phyloP scores from a whole-genome alignment of 306 rosid genomes.

The Spatholobus suberectus region DNA sequence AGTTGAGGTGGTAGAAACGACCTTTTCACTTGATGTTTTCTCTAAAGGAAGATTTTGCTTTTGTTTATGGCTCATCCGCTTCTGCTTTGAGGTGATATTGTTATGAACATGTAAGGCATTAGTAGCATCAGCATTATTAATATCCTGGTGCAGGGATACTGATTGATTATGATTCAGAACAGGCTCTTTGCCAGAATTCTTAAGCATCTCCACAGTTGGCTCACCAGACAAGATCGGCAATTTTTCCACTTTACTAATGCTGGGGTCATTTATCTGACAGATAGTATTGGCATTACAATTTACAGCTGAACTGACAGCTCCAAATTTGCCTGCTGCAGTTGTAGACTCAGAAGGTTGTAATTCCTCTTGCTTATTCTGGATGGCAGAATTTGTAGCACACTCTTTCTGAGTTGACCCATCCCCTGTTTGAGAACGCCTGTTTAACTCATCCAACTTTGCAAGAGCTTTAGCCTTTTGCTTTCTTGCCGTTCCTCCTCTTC shows the following conservation, averaged over 20 bases:
- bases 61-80: conserved; percentile 63
- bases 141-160: conserved; percentile 57
- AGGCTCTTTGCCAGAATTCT: conserved; percentile 49
- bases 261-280: conserved; percentile 47
- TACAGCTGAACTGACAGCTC: conserved; percentile 37
- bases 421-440: conserved; percentile 58
- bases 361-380: conserved; percentile 63
- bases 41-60: conserved; percentile 62
- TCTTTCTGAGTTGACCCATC: conserved; percentile 59
- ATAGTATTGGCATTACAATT: conserved; percentile 42
- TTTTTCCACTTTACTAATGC: conserved; percentile 44
- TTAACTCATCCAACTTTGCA: conserved; percentile 84
- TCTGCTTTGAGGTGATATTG: conserved; percentile 64
- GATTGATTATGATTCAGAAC: conserved; percentile 47
- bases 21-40: conserved; percentile 50
- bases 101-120: conserved; percentile 55
- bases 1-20: conserved; percentile 41
- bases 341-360: conserved; percentile 48
- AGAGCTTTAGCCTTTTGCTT: conserved; percentile 81
- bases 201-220: conserved; percentile 43
- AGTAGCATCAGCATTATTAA: conserved; percentile 46
- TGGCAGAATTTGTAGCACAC: conserved; percentile 47
- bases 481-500: conserved; percentile 87
- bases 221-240: conserved; percentile 47
- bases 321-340: conserved; percentile 43